These are phyloP conservation scores for Boechera divaricarpa DNA, from an alignment of 345 rosid genomes.

Conservation along the genomic window DNA sequence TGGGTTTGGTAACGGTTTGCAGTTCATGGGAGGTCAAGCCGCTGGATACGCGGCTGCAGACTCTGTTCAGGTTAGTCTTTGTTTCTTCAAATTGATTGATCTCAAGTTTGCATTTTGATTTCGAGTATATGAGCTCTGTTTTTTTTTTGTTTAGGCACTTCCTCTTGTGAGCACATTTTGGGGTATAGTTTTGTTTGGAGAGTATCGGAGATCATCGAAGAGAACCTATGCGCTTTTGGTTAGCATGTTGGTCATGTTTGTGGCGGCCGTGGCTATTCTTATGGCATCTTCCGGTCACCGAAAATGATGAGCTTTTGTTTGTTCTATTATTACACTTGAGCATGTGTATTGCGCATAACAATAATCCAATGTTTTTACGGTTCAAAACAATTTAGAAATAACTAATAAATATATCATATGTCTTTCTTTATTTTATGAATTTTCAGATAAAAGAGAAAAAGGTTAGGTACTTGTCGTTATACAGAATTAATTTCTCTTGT, in stretches of 20 bases:
- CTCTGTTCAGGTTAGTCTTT: constrained; percentile 69
- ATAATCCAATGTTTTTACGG: background rate
- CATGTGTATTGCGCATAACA: background rate
- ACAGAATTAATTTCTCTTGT: background rate
- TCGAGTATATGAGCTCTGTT: constrained; percentile 25
- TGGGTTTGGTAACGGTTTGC: constrained; percentile 86
- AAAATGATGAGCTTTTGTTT: constrained; percentile 45
- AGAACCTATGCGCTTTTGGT: constrained; percentile 65
- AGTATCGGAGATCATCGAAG: constrained; percentile 73
- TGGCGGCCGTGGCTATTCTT: constrained; percentile 72
- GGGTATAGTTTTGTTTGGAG: constrained; percentile 82
- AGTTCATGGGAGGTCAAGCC: constrained; percentile 92
- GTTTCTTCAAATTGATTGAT: background rate
- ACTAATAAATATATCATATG: no score
- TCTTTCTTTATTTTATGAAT: background rate
- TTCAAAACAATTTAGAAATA: no score
- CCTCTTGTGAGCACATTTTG: constrained; percentile 92
- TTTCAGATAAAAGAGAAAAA: background rate
- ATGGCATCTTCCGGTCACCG: constrained; percentile 87
- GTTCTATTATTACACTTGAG: constrained; percentile 7
- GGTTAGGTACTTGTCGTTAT: background rate
- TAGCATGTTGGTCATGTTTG: constrained; percentile 76
- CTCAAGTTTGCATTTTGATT: constrained; percentile 1
- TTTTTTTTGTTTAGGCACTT: constrained; percentile 66
- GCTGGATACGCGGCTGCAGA: constrained; percentile 93